A percentile compares a stretch with the other conserved stretches of the same genome.
Evolutionary conservation across 2,329 filamentous ascomycete genomes (phyloP).

Genomic region (Setomelanomma holmii): DNA sequence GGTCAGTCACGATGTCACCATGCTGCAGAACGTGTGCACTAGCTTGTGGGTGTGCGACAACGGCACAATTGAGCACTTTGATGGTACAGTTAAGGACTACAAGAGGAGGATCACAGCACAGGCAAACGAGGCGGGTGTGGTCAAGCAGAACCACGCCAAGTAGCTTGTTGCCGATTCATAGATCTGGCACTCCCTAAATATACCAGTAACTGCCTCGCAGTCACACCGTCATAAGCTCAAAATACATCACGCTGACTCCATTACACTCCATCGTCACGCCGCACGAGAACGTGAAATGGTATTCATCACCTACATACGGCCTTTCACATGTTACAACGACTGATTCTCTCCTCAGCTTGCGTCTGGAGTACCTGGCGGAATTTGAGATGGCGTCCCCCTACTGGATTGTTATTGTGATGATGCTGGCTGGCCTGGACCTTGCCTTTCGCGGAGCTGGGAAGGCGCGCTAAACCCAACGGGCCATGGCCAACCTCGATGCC

Average conservation of each 20-base stretch:
- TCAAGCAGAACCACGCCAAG: conserved; percentile 49
- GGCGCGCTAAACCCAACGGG: conserved; percentile 30
- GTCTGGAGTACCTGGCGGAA: too few relatives aligned
- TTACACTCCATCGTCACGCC: too few relatives aligned
- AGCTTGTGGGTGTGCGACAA: conserved; percentile 96
- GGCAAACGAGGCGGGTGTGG: conserved; percentile 87
- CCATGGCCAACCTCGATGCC: conserved; percentile 20
- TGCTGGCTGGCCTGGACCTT: conserved; percentile 11
- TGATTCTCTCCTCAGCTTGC: background rate
- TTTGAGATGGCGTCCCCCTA: too few relatives aligned
- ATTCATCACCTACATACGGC: too few relatives aligned
- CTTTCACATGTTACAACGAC: too few relatives aligned
- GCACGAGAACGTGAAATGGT: too few relatives aligned
- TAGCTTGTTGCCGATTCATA: conserved; percentile 31
- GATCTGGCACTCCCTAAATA: background rate
- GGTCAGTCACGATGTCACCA: conserved; percentile 99
- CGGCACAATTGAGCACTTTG: conserved; percentile 94
- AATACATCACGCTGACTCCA: background rate
- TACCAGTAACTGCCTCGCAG: background rate
- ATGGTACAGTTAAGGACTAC: conserved; percentile 92
- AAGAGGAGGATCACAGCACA: conserved; percentile 95
- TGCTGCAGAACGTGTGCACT: conserved; percentile 94
- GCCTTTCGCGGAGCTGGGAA: conserved; percentile 9
- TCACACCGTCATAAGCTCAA: background rate
- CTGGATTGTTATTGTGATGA: conserved; percentile 13